Evolutionary conservation across 2,329 filamentous ascomycete genomes (phyloP), one percentile per base, ranked within the genome.

Genomic region (Diaporthe batatas): DNA sequence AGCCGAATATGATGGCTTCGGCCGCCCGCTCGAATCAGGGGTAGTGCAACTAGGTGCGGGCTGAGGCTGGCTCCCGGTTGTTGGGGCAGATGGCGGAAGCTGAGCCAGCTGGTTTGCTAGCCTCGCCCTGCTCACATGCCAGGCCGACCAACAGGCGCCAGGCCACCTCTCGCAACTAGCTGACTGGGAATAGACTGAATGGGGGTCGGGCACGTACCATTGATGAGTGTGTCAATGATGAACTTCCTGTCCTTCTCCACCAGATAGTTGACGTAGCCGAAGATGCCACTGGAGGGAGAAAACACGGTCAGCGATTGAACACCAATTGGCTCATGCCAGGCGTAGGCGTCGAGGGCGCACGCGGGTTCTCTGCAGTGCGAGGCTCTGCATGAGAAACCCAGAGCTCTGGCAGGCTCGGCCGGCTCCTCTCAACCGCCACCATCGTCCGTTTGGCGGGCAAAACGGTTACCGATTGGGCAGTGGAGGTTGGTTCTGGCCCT

Each of bases 221-320:
- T 98, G 84, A 98, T 93, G 79, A 99, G 90, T 76, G 96, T 98
- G 83, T 98, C 92, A 82, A 98, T 90, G 84, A 98, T 97, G 87
- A 93, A 97, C 86, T 94, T 95, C 84, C 96, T 91, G 88, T 98
- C 96, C 91, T 97, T 98, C 90, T 98, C 96, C 83, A 98, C 95
- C 83, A 98, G 88, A 87, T 98, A 98, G 89, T 98, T 98, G 88
- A 98, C 94, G 90, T 98, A 98, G 80, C 96, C 96, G 87, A 98
- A 97, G 86, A 96, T 97, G 84, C 94, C 94, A 92, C 94, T 96
- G 77, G 74, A 58, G 25, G 73, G 74, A 58, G 74, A 75, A 58
- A 51, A 70, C 76, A 74, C 75, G 73, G 80, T 81, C 76, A 80
- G 75, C 75, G 75, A 76, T 75, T 73, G 65, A 34, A 58, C 58